Conservation (phyloP, 352 stramenopile genomes). For the Phytophthora gonapodyides region DNA sequence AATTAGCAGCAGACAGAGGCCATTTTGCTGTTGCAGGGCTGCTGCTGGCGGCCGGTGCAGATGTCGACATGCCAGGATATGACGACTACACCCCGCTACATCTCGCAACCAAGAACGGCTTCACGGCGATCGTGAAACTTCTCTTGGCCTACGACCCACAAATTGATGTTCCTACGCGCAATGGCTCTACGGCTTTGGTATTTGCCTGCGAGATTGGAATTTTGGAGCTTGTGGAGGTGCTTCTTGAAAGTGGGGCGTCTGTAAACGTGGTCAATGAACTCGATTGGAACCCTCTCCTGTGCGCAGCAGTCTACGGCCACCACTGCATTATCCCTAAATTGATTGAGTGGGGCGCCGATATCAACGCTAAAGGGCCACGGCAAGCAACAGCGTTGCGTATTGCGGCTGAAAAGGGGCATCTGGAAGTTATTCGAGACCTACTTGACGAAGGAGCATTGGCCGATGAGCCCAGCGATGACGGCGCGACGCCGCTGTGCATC, state of each 20-base stretch:
- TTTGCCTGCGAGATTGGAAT: not conserved
- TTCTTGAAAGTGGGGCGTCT: not conserved
- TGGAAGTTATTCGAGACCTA: conserved; percentile 2
- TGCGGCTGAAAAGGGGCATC: not conserved
- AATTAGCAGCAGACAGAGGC: not conserved
- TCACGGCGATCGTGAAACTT: not conserved
- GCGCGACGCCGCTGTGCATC: conserved; percentile 1
- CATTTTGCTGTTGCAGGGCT: not conserved
- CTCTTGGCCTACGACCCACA: not conserved
- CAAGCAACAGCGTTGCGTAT: conserved; percentile 8
- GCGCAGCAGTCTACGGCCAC: not conserved
- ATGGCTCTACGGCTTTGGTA: not conserved
- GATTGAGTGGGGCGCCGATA: not conserved
- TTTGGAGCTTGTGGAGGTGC: not conserved
- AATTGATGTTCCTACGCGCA: not conserved
- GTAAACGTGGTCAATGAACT: not conserved
- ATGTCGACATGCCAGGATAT: not conserved
- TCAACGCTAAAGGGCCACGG: conserved; percentile 1
- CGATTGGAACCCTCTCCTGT: not conserved
- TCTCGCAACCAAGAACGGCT: not conserved
- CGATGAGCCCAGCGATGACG: conserved; percentile 7
- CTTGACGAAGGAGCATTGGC: not conserved
- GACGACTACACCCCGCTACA: not conserved
- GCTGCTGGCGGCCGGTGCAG: not conserved
- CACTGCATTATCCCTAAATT: not conserved